Base-by-base conservation (phyloP, 2,329 filamentous ascomycete species). In the Cercospora berteroae region DNA sequence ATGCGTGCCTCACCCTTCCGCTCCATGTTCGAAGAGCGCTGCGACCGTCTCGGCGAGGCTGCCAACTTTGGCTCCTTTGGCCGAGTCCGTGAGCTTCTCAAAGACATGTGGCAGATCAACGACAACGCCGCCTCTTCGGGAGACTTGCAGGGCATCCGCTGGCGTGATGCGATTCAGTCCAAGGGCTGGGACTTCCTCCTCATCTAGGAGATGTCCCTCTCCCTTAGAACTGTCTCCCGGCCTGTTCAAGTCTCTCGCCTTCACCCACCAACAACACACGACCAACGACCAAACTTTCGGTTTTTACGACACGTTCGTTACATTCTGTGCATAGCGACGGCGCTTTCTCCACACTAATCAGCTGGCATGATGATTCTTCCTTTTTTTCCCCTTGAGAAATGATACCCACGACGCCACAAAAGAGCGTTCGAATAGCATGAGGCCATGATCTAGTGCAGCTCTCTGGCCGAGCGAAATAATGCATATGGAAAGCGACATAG, bases 121-220 rank as follows among this genome's bases (percentile, higher is more conserved):
- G 91, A 94, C 78, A 89, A 88, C 73, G 85, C 80, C 73, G 78
- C 80, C 56, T 77, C 78, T 73, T 77, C 81, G 81, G 80, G 81
- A 73, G 79, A 79, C 71, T 80, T 76, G 73, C 89, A 88, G 77
- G 90, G 90, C 82, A 87, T 96, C 80, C 93, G 94, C 88, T 98
- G 94, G 94, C 87, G 94, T 82, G 92, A 96, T 81, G 88, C 94
- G 78, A 97, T 97, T 93, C 88, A 88, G 81, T 88, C 90, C 82
- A 95, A 94, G 83, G 88, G 88, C 74, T 97, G 93, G 94, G 92
- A 96, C 79, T 95, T 93, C 82, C 85, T 97, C 80, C 87, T 97
- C 80, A 94, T 97, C 81, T 97, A 71, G 66, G 58, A 61, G 66
- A 63, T 23, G 56, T 42, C 50, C 50, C 5, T 25, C 58, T 29